These are phyloP conservation scores for Ascochyta pisi DNA, from an alignment of 2,329 filamentous ascomycete species.

Conservation along the genomic window DNA sequence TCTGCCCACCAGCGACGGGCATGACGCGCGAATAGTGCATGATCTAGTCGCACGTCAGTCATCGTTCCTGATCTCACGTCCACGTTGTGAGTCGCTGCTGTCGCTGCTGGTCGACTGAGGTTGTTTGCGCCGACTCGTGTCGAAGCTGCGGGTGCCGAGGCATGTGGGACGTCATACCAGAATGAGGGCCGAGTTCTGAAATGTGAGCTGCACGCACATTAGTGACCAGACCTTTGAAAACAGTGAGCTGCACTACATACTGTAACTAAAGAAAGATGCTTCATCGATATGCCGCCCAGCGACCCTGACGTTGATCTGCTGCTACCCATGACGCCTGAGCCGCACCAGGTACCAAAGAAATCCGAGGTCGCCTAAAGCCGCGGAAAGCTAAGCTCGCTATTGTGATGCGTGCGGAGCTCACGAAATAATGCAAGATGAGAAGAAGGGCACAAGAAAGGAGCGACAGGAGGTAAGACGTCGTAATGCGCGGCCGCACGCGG, in stretches of 20 bases:
- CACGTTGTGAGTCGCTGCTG: not conserved
- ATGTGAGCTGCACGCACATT: constrained; percentile 66
- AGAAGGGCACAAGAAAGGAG: not conserved
- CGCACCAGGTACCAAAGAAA: not conserved
- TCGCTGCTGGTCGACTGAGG: not conserved
- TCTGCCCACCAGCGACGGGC: constrained; percentile 81
- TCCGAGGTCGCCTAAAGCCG: not conserved
- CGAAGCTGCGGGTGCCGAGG: constrained; percentile 3
- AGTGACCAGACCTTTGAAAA: constrained; percentile 17
- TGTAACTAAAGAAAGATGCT: constrained; percentile 71
- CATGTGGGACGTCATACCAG: constrained; percentile 59
- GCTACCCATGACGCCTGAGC: constrained; percentile 11
- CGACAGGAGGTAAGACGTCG: not conserved
- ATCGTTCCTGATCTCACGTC: not conserved
- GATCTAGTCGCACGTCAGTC: constrained; percentile 61
- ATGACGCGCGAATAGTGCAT: constrained; percentile 96
- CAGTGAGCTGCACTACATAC: constrained; percentile 52
- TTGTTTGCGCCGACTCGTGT: constrained; percentile 8
- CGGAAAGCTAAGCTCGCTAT: not conserved
- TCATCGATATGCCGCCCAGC: constrained; percentile 66
- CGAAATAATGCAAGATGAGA: not conserved
- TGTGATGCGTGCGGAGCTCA: not conserved
- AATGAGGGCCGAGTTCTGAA: constrained; percentile 81
- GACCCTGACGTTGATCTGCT: constrained; percentile 26
- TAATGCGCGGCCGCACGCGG: not conserved